Evolutionary conservation across 169 alveolate genomes (phyloP).

Genomic region (Plasmodium adleri): DNA sequence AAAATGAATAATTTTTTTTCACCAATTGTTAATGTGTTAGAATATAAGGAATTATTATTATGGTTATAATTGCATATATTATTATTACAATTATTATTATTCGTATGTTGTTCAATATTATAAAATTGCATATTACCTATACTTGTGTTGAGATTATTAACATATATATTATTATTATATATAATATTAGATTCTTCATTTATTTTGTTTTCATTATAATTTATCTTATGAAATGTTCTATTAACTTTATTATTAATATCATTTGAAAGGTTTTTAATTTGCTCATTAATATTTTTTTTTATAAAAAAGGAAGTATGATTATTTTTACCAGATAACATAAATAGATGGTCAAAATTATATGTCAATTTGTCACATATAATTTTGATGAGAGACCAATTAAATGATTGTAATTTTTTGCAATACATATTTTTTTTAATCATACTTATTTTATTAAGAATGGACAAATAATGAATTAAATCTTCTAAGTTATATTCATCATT

Average conservation of each 20-base stretch:
- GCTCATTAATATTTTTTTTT: slow-evolving; percentile 8
- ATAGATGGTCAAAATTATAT: slow-evolving; percentile 34
- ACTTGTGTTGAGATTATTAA: background rate
- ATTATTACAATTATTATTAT: background rate
- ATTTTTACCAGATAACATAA: slow-evolving; percentile 10
- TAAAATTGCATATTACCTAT: background rate
- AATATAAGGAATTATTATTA: background rate
- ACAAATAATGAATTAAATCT: slow-evolving; percentile 34
- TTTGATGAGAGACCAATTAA: slow-evolving; percentile 41
- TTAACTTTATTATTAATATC: background rate
- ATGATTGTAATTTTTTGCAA: slow-evolving; percentile 4
- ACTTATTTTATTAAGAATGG: slow-evolving; percentile 34
- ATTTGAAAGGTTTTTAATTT: slow-evolving; percentile 2
- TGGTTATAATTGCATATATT: background rate
- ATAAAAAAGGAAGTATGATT: slow-evolving; percentile 21
- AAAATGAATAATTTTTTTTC: background rate
- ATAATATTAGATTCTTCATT: background rate
- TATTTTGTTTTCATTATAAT: background rate
- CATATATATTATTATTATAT: no score
- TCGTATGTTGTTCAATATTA: background rate
- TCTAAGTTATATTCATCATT: slow-evolving; percentile 45
- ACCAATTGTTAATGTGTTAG: background rate
- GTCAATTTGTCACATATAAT: slow-evolving; percentile 44
- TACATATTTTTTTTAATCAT: slow-evolving; percentile 14
- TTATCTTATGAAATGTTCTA: background rate